Evolutionary conservation across 2,329 filamentous ascomycete species (phyloP), one percentile per base, ranked within the genome.

Genomic region (Colletotrichum horii): DNA sequence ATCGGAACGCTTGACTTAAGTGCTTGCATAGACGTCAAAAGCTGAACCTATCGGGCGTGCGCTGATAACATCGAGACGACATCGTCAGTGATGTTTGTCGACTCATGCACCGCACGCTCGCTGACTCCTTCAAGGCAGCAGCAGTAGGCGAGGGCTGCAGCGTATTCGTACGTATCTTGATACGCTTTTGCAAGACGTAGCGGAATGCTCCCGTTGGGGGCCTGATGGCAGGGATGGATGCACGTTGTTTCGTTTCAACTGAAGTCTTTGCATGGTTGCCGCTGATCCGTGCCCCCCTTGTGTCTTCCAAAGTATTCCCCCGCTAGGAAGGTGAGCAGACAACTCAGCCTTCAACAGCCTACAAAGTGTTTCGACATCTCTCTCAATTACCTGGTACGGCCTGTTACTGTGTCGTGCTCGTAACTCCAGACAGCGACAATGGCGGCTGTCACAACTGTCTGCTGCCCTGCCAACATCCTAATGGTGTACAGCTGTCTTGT

Each of bases 401-500:
- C 22, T 68, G 56, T 22, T 30, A n/a, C 9, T 34, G 34, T 19
- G 26, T 73, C 70, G 70, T 64, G 19, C 32, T 52, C 56, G 34
- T n/a, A 68, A 60, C 32, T 64, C 43, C 43, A 52, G 34, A 68
- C 70, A 34, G 24, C 30, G 64, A 55, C 36, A 48, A 32, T 73
- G 56, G 70, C 70, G 56, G 58, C 64, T 75, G 70, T 68, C 69
- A 75, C 64, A n/a, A 15, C 58, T 38, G 34, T 73, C 62, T 68
- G 24, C 70, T 55, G 56, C 38, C 32, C 62, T 67, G 73, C 64
- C 70, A 73, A 34, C 22, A 68, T 12, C 2, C 22, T 48, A 62
- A 64, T 68, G 73, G 70, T 75, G 64, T 73, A 22, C 32, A 65
- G 58, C 70, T 65, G 70, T 73, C 70, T 65, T 65, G 70, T 73